These are phyloP conservation scores for Exophiala spinifera DNA, from an alignment of 2,329 filamentous ascomycete genomes.

Conservation along the genomic window DNA sequence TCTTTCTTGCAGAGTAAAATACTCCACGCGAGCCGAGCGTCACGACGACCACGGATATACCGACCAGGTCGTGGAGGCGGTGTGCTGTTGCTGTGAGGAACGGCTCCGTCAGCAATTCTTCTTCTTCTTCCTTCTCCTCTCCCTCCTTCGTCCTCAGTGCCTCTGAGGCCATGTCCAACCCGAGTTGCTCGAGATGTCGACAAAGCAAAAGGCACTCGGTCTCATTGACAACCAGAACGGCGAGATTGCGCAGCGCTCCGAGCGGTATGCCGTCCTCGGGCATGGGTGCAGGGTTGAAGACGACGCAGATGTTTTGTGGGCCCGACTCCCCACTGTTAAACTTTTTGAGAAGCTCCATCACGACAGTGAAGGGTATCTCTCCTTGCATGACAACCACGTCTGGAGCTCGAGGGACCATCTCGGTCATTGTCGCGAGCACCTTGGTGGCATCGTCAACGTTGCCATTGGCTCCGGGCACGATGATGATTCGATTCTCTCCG, in stretches of 20 bases:
- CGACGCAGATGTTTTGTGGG: no score
- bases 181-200: no score
- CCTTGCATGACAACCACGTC: conserved; percentile 72
- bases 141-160: no score
- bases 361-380: conserved; percentile 67
- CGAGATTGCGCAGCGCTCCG: conserved; percentile 63
- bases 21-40: no score
- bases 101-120: no score
- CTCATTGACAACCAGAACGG: conserved; percentile 85
- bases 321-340: conserved; percentile 41
- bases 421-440: conserved; percentile 40
- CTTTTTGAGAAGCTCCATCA: conserved; percentile 58
- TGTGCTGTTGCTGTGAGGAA: no score
- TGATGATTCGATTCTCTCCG: conserved; percentile 74
- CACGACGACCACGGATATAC: no score
- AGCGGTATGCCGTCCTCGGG: conserved; percentile 65
- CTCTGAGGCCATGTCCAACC: conserved; percentile 40
- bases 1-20: no score
- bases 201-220: conserved; percentile 77
- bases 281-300: conserved; percentile 87
- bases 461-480: conserved; percentile 69
- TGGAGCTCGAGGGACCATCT: conserved; percentile 47
- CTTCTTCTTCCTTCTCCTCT: no score
- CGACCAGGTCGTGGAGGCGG: no score
- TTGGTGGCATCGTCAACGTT: conserved; percentile 40